Evolutionary conservation across 257 asterid genomes (phyloP), one percentile per base, ranked within the genome.

Genomic region (Solanum pimpinellifolium): DNA sequence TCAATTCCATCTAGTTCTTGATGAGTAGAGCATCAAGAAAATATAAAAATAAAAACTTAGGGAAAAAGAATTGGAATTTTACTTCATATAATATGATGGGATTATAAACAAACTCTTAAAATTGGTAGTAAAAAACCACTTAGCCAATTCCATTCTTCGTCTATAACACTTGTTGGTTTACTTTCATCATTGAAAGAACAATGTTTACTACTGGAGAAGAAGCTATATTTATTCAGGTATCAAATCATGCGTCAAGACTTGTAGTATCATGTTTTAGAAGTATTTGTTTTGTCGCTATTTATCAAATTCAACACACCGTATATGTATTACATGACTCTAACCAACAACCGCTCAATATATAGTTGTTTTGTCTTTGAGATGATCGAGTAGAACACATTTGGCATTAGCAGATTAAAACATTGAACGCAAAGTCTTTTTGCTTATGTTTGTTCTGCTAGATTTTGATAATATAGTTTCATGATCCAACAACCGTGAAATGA

Each of bases 191-290:
- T 83, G 66, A 60, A 60, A 75, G 86, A 78, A 35, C 81, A 65
- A 49, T 62, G 39, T 47, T 69, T 13, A 89, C 99, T 8, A 83
- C 41, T 10, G 99, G 99, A 9, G 99, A 97, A 89, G 99, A 97
- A 91, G 98, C 97, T 25, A 91, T 94, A 49, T 49, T 49, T 49
- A 49, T 49, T 16, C 21, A 49, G 6, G 60, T 15, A 49, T 5
- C 6, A 59, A 59, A 59, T 3, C 33, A 31, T 31, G 33, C 12
- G 27, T 25, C 27, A 25, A 25, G 27, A 25, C 27, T 25, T 25
- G 27, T 25, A 25, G 27, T 25, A 7, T 9, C 25, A 6, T 59
- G 11, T 31, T 59, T 59, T 59, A 10, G 11, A 20, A 20, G 25
- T 25, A 59, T 59, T 59, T 20, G 7, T 20, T 20, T 59, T 39